phyloP scores from a whole-genome alignment of 768 basidiomycete species.

The Pleurotus tuoliensis region DNA sequence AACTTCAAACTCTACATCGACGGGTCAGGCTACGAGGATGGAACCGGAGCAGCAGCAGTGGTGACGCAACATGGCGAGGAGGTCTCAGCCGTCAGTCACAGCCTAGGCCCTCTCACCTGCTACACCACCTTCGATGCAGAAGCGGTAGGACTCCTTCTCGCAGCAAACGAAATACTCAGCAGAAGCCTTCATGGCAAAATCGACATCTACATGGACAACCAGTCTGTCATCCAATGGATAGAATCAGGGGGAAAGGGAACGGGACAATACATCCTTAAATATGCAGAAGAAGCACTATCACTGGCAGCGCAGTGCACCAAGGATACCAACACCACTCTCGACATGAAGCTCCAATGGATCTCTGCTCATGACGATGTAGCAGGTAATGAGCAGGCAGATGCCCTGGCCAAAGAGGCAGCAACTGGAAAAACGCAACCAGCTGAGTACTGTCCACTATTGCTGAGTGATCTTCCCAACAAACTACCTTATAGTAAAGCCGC shows the following conservation, averaged over 20 bases:
- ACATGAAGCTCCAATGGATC: slow-evolving; percentile 18
- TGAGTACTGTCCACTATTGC: neutral
- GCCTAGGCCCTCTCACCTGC: slow-evolving; percentile 12
- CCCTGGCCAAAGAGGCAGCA: slow-evolving; percentile 19
- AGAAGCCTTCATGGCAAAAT: neutral
- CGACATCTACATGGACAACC: slow-evolving; percentile 14
- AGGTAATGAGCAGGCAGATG: slow-evolving; percentile 17
- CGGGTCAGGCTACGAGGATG: slow-evolving; percentile 16
- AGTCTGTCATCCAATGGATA: slow-evolving; percentile 8
- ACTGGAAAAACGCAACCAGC: neutral
- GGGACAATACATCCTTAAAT: neutral
- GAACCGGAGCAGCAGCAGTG: slow-evolving; percentile 20
- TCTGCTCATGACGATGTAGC: slow-evolving; percentile 18
- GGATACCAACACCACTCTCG: neutral
- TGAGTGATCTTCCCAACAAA: neutral
- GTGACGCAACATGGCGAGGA: neutral
- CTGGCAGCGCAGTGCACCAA: neutral
- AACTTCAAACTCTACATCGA: slow-evolving; percentile 15
- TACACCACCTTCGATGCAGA: slow-evolving; percentile 21
- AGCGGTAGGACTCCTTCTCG: slow-evolving; percentile 16
- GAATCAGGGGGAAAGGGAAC: neutral
- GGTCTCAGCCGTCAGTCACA: neutral
- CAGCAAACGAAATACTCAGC: slow-evolving; percentile 9
- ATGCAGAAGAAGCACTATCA: neutral
- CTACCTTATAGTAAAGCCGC: too few relatives aligned